A percentile compares a stretch with the other conserved stretches of the same genome.
Conservation (phyloP, 805 yeast genomes). For the Grigorovia humatica region DNA sequence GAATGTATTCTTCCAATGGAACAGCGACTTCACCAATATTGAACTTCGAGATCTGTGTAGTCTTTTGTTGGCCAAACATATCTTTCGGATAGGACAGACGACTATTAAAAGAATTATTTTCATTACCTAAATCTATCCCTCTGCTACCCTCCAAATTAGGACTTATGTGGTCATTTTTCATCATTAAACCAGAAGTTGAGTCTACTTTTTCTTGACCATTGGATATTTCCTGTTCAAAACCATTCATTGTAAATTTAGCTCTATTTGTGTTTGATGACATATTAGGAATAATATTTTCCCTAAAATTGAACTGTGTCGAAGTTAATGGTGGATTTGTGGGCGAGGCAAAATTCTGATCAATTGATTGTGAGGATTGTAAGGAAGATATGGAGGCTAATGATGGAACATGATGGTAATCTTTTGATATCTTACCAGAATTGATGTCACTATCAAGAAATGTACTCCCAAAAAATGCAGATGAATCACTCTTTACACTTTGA, state of each 20-base stretch:
- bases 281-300: constrained; percentile 2
- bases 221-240: neutral
- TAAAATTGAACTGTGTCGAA: constrained; percentile 9
- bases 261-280: constrained; percentile 9
- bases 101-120: neutral
- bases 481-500: constrained; percentile 8
- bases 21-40: constrained; percentile 32
- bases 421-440: constrained; percentile 19
- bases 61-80: neutral
- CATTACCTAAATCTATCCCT: neutral
- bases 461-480: constrained; percentile 8
- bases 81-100: constrained; percentile 1
- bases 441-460: constrained; percentile 17
- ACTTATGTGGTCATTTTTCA: neutral
- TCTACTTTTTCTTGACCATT: constrained; percentile 14
- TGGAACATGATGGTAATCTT: constrained; percentile 23
- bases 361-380: constrained; percentile 24
- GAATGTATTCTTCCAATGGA: constrained; percentile 31
- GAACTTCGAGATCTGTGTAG: neutral
- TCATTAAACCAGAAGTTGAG: constrained; percentile 1
- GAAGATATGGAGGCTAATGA: constrained; percentile 26
- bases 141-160: neutral
- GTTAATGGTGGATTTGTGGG: constrained; percentile 24
- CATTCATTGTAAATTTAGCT: neutral
- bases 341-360: constrained; percentile 21